Percentiles rank a stretch among this genome's conserved stretches.
Evolutionary conservation across 306 rosid species (phyloP).

Genomic region (Arachis hypogaea): DNA sequence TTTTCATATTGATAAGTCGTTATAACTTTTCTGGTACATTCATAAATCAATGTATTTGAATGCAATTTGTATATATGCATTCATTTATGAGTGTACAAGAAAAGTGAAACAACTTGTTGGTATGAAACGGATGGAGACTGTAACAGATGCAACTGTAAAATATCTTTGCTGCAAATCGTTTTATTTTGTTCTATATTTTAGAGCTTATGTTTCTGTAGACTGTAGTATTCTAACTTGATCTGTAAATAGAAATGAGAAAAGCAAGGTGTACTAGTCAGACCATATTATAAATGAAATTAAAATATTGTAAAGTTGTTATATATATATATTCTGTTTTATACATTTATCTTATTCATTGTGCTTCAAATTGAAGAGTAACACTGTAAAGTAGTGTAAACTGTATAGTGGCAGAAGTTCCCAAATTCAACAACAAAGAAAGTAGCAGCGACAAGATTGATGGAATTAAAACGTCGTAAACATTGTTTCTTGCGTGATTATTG

Average conservation of each 20-base stretch:
- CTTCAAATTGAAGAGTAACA: constrained; percentile 11
- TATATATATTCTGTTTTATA: background rate
- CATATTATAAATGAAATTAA: constrained; percentile 35
- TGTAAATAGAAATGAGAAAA: background rate
- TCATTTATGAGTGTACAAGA: no score
- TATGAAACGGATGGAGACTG: background rate
- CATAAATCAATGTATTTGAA: background rate
- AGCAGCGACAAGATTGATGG: background rate
- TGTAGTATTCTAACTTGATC: no score
- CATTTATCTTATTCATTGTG: background rate
- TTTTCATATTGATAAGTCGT: no score
- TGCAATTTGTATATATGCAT: no score
- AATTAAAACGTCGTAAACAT: background rate
- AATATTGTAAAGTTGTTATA: constrained; percentile 43
- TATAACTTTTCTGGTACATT: background rate
- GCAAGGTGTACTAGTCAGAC: background rate
- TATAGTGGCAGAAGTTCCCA: background rate
- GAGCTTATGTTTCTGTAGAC: background rate
- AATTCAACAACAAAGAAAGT: background rate
- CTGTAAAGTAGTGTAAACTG: background rate
- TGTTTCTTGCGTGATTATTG: background rate
- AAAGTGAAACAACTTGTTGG: no score
- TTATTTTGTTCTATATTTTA: constrained; percentile 22
- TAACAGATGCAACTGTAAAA: constrained; percentile 28
- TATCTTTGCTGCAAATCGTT: constrained; percentile 9